Conservation (phyloP, 352 stramenopile species). For the Elongisporangium undulatum region DNA sequence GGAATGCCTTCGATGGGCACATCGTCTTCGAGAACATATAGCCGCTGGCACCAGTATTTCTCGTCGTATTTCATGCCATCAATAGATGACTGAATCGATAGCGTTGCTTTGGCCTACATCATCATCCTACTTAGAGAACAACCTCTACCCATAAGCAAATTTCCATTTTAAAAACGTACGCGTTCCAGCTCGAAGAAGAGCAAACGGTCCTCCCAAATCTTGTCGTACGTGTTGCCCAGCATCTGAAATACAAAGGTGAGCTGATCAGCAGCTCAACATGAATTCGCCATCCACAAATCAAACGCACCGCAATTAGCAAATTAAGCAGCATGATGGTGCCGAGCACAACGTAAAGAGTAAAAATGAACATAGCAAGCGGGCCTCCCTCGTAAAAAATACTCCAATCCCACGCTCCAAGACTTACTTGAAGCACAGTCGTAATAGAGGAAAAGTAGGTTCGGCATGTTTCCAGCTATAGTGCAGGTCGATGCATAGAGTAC, state of each 20-base stretch:
- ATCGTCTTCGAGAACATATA: slow-evolving; percentile 74
- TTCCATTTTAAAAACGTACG: slow-evolving; percentile 19
- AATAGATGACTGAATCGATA: slow-evolving; percentile 69
- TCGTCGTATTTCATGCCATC: slow-evolving; percentile 71
- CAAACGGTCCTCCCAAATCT: slow-evolving; percentile 77
- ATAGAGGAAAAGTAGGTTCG: slow-evolving; percentile 55
- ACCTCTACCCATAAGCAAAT: neutral
- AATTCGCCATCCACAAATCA: neutral
- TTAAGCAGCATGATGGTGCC: slow-evolving; percentile 84
- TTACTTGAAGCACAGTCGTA: slow-evolving; percentile 65
- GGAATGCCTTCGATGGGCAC: slow-evolving; percentile 76
- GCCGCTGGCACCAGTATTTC: slow-evolving; percentile 59
- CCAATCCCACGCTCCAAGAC: slow-evolving; percentile 75
- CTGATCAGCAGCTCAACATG: neutral
- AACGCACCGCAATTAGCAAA: slow-evolving; percentile 60
- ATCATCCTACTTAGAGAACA: neutral
- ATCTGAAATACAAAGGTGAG: slow-evolving; percentile 30
- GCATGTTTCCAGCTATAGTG: slow-evolving; percentile 55
- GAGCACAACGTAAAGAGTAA: slow-evolving; percentile 67
- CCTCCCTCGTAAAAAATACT: slow-evolving; percentile 64
- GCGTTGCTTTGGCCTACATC: slow-evolving; percentile 57
- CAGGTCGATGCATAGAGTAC: neutral
- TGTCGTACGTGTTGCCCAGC: slow-evolving; percentile 84
- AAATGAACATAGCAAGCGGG: slow-evolving; percentile 63
- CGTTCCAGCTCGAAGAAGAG: slow-evolving; percentile 80